Evolutionary conservation across 306 rosid species (phyloP).

Genomic region (Trichosanthes cucumerina): DNA sequence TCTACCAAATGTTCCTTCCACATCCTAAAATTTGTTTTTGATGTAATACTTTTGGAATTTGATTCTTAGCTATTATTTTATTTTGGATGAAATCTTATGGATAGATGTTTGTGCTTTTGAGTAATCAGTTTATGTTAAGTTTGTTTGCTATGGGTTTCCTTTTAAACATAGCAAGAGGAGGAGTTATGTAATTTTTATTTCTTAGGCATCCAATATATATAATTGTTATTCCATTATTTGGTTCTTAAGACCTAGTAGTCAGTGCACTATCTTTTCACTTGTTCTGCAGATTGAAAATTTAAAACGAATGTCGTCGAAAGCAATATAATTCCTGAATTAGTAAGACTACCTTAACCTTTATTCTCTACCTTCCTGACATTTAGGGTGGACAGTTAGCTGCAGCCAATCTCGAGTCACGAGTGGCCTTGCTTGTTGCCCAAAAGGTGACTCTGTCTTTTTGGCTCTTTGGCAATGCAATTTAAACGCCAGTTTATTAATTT

Average conservation of each 20-base stretch:
- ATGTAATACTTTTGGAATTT: background rate
- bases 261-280: background rate
- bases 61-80: background rate
- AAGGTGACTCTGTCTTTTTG: conserved; percentile 32
- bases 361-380: conserved; percentile 23
- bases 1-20: background rate
- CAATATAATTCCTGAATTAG: background rate
- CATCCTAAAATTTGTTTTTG: background rate
- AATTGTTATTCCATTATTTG: background rate
- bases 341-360: background rate
- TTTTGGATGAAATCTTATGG: background rate
- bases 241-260: background rate
- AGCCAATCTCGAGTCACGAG: conserved; percentile 70
- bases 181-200: background rate
- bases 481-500: background rate
- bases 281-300: background rate
- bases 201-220: background rate
- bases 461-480: background rate
- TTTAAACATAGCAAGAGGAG: too few species aligned
- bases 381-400: conserved; percentile 85
- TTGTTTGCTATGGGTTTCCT: background rate
- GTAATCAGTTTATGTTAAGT: background rate
- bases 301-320: background rate
- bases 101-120: too few species aligned
- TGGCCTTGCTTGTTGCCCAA: conserved; percentile 83